Base-by-base conservation (phyloP, 1,284 basidiomycete genomes). In the Prillingera fragicola region DNA sequence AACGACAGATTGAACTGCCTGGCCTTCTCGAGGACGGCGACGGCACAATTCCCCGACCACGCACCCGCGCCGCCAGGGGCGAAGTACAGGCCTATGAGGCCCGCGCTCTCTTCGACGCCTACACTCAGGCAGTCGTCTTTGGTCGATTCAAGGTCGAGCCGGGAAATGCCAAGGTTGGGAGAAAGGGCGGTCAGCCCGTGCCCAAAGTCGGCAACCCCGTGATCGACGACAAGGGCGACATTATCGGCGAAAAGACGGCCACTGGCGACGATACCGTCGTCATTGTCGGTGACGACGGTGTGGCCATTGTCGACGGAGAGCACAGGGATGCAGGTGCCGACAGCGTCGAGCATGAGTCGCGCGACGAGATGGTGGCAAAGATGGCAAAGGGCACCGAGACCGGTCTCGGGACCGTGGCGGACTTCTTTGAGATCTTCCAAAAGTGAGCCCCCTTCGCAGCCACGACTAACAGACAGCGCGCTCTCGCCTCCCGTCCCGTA, bases 71-170 rank as follows among this genome's bases (percentile, higher is more conserved):
- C 6, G 72, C 72, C 42, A 71, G 73, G 46, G 61, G 67, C 18
- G 71, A 74, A 38, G 63, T 73, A 45, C 71, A 72, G 50, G 68
- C 68, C 5, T 73, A 67, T 54, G 72, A 73, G 47, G 70, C 70
- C 26, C 62, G 62, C 3, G 62, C 61, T 23, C 56, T 63, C 25
- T 33, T 69, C 8, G 64, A 72, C 44, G 59, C 65, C 3, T 70
- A 68, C 40, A 65, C 66, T 2, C 61, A 70, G 5, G 49, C 60
- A 14, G 48, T 72, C 21, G 55, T 65, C 32, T 63, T 10, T 28
- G 27, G 27, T 10, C 27, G 27, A 28, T 28, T 28, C n/a, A n/a
- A n/a, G n/a, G n/a, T n/a, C n/a, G n/a, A n/a, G n/a, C n/a, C n/a
- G n/a, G n/a, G n/a, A n/a, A n/a, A n/a, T n/a, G n/a, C n/a, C n/a